phyloP scores from a whole-genome alignment of 2,329 filamentous ascomycete genomes.

The Xylaria sp. region DNA sequence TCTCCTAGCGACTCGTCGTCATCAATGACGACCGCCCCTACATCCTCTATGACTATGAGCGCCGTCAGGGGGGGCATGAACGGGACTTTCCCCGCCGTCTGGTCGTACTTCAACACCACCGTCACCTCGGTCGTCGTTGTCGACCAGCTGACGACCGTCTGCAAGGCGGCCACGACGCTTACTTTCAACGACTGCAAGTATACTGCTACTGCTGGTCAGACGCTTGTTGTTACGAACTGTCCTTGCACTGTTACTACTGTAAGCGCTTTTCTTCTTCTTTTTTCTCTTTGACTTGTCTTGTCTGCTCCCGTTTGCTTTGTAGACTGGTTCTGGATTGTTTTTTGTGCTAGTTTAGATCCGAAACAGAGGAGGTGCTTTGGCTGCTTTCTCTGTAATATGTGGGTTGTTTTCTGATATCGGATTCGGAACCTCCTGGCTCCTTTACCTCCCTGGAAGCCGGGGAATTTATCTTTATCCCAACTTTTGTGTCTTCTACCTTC shows the following conservation, averaged over 20 bases:
- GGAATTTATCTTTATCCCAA: too few relatives aligned
- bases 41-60: background rate
- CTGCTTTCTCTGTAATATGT: background rate
- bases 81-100: constrained; percentile 36
- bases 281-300: too few relatives aligned
- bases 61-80: constrained; percentile 16
- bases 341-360: background rate
- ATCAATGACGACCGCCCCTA: too few relatives aligned
- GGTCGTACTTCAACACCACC: constrained; percentile 46
- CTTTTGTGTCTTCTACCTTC: too few relatives aligned
- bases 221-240: constrained; percentile 66
- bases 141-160: constrained; percentile 48
- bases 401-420: too few relatives aligned
- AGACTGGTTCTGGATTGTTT: background rate
- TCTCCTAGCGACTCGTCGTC: constrained; percentile 3
- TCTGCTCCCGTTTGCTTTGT: background rate
- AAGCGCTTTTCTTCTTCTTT: constrained; percentile 31
- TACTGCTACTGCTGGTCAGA: constrained; percentile 65
- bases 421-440: too few relatives aligned
- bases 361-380: background rate
- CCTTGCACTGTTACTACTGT: constrained; percentile 59
- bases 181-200: constrained; percentile 63
- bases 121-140: constrained; percentile 45
- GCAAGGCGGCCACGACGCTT: constrained; percentile 62
- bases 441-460: too few relatives aligned